A percentile compares a stretch with the other conserved stretches of the same genome.
Conservation (phyloP, 2,329 filamentous ascomycete genomes). For the Conoideocrella luteorostrata region DNA sequence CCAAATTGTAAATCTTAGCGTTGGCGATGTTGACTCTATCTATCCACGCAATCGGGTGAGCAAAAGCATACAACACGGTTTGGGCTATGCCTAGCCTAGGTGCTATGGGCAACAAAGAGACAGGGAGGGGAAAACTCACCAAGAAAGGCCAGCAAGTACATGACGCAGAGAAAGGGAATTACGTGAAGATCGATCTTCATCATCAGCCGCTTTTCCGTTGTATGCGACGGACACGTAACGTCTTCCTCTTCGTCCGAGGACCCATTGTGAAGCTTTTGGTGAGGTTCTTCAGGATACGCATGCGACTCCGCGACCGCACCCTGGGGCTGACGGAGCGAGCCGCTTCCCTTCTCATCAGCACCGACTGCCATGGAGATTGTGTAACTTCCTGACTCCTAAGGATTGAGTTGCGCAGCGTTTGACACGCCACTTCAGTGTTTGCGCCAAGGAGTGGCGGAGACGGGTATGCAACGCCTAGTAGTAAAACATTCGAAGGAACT, state of each 20-base stretch:
- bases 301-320: conserved; percentile 2
- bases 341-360: conserved; percentile 14
- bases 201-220: conserved; percentile 59
- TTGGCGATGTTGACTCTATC: conserved; percentile 76
- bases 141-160: conserved; percentile 66
- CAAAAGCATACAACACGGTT: too few relatives aligned
- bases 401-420: neutral
- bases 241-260: conserved; percentile 5
- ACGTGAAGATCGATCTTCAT: conserved; percentile 65
- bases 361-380: conserved; percentile 12
- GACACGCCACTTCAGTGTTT: neutral
- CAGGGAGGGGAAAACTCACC: conserved; percentile 25
- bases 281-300: neutral
- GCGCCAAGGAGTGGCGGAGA: neutral
- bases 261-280: neutral
- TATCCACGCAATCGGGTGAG: conserved; percentile 6
- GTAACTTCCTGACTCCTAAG: too few relatives aligned
- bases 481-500: too few relatives aligned
- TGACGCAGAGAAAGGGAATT: conserved; percentile 64
- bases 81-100: neutral
- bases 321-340: conserved; percentile 11
- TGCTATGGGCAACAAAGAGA: neutral
- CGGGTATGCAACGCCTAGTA: too few relatives aligned
- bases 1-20: conserved; percentile 61
- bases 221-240: conserved; percentile 41